Conservation (phyloP, 2,329 filamentous ascomycete species). For the Pochonia chlamydosporia region DNA sequence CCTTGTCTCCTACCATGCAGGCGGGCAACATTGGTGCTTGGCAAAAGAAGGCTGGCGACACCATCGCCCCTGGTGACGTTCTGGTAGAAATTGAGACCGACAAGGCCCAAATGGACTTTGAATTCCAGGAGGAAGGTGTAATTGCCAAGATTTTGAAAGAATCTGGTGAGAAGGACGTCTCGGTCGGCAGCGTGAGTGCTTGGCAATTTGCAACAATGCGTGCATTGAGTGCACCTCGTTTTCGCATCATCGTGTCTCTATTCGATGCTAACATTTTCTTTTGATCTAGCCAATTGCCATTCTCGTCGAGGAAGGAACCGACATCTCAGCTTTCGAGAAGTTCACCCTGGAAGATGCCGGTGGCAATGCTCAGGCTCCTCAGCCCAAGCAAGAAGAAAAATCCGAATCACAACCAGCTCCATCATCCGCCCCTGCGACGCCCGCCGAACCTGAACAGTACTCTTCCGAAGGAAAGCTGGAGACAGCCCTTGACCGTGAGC, state of each 20-base stretch:
- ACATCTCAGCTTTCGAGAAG: constrained; percentile 80
- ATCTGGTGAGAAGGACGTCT: constrained; percentile 85
- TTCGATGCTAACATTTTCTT: constrained; percentile 3
- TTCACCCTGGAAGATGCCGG: constrained; percentile 89
- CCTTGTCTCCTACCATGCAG: constrained; percentile 96
- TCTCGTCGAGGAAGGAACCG: constrained; percentile 84
- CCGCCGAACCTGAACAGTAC: constrained; percentile 61
- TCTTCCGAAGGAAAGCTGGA: constrained; percentile 73
- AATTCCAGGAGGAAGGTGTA: constrained; percentile 97
- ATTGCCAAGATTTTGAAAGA: constrained; percentile 93
- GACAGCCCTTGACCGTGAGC: constrained; percentile 76
- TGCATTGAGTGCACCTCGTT: no score
- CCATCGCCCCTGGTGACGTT: constrained; percentile 84
- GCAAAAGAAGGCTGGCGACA: constrained; percentile 95
- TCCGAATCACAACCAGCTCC: constrained; percentile 55
- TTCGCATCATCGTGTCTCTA: constrained; percentile 9
- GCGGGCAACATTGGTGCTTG: constrained; percentile 92
- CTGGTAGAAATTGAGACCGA: constrained; percentile 98
- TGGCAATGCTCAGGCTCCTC: constrained; percentile 62
- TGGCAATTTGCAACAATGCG: constrained; percentile 12
- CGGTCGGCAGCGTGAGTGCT: constrained; percentile 83
- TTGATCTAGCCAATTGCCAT: constrained; percentile 80
- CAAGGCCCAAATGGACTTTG: constrained; percentile 99
- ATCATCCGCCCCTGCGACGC: constrained; percentile 35
- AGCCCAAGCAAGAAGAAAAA: constrained; percentile 62